These are phyloP conservation scores for Schoenoplectus triqueter DNA, from an alignment of 202 grass and related monocot species.

Conservation along the genomic window DNA sequence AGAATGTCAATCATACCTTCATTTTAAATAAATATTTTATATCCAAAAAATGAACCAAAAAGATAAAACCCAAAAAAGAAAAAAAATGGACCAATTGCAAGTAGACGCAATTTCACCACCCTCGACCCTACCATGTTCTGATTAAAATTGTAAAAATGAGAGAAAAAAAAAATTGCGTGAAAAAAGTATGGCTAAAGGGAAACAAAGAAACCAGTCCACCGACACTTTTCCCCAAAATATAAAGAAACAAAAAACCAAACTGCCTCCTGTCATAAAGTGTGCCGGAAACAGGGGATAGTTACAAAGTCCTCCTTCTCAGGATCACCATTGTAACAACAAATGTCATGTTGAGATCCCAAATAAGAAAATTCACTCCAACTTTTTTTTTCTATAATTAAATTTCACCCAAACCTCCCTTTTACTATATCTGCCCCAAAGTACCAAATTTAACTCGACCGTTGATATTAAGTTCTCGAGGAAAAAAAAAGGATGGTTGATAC, in stretches of 20 bases:
- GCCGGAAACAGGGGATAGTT: background rate
- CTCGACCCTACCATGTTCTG: slow-evolving; percentile 27
- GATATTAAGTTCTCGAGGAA: background rate
- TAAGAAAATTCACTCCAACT: slow-evolving; percentile 8
- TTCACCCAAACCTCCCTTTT: background rate
- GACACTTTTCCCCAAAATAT: slow-evolving; percentile 31
- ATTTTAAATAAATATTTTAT: too few species aligned
- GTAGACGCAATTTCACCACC: background rate
- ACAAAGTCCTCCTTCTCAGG: slow-evolving; percentile 3
- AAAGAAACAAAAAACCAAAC: slow-evolving; percentile 35
- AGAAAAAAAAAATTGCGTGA: background rate
- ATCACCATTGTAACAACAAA: slow-evolving; percentile 8
- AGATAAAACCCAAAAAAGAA: background rate
- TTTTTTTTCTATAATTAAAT: too few species aligned
- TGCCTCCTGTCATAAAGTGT: slow-evolving; percentile 16
- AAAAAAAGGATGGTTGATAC: background rate
- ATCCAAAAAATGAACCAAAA: background rate
- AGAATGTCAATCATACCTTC: background rate
- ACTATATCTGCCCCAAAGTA: slow-evolving; percentile 15
- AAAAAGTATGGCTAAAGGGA: slow-evolving; percentile 26
- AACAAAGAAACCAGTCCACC: slow-evolving; percentile 30
- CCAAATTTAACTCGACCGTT: background rate
- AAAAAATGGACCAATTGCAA: background rate
- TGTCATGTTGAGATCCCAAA: slow-evolving; percentile 30
- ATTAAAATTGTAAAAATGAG: background rate